Evolutionary conservation across 257 asterid species (phyloP), one percentile per base, ranked within the genome.

Genomic region (Craterostigma plantagineum): DNA sequence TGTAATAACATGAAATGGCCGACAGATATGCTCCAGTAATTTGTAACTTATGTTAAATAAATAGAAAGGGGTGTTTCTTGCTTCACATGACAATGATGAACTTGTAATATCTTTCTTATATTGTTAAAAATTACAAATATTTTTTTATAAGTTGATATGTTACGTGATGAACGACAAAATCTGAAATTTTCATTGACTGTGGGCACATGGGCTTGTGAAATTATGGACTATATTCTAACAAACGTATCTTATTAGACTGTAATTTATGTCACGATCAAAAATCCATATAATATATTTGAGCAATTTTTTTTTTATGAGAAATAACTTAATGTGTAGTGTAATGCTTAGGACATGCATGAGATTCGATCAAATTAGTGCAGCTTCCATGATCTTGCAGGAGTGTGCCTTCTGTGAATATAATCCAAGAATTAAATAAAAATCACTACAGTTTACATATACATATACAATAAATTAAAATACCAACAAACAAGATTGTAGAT

Each of bases 11-110:
- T 49, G 62, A 72, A 36, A 30, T 61, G 93, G 92, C 18, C 18
- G 77, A 61, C 93, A 80, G 82, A 72, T 65, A 54, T 42, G 63
- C 57, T 59, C 69, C 79, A 74, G 65, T 63, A 42, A 27, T 60
- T n/a, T 23, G 30, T 23, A 23, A 51, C 42, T 53, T 33, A 43
- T 56, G n/a, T n/a, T n/a, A n/a, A n/a, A 30, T 4, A 27, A 51
- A 63, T 43, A 53, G 3, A 18, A 37, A 10, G 3, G 18, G 18
- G 14, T 53, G 54, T 42, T 34, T 14, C 48, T 33, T 38, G 45
- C 34, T 45, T 52, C 63, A 46, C 52, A 11, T 50, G 64, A 63
- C 36, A 51, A 53, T 60, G 64, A 61, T 49, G 11, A 35, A 9
- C 16, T n/a, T n/a, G n/a, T n/a, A n/a, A n/a, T n/a, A n/a, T n/a